Conservation (phyloP, 1,139 yeast genomes). For the Yamadazyma diddensiae region DNA sequence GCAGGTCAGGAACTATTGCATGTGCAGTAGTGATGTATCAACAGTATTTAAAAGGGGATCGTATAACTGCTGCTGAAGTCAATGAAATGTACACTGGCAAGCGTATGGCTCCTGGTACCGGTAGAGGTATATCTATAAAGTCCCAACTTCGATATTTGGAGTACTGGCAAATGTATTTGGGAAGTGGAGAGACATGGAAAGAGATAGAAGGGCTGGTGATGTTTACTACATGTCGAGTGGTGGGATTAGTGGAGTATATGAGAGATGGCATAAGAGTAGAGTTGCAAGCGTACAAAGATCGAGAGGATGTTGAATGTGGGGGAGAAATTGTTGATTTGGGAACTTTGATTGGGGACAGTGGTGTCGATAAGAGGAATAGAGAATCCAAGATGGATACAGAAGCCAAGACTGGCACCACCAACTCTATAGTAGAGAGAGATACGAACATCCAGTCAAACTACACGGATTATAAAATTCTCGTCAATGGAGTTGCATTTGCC, state of each 20-base stretch:
- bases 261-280: background rate
- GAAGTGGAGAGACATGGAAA: too few relatives aligned
- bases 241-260: slow-evolving; percentile 1
- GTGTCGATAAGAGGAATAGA: too few relatives aligned
- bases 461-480: slow-evolving; percentile 5
- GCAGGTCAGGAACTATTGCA: slow-evolving; percentile 77
- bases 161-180: slow-evolving; percentile 51
- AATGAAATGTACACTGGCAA: slow-evolving; percentile 49
- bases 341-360: too few relatives aligned
- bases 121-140: slow-evolving; percentile 66
- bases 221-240: slow-evolving; percentile 2
- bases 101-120: slow-evolving; percentile 58
- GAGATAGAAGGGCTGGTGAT: background rate
- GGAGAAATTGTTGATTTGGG: background rate
- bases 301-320: background rate
- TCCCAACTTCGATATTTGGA: slow-evolving; percentile 67
- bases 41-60: slow-evolving; percentile 16
- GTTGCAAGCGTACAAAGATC: slow-evolving; percentile 3
- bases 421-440: too few relatives aligned
- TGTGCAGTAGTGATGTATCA: slow-evolving; percentile 67
- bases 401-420: too few relatives aligned
- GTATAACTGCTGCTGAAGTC: slow-evolving; percentile 41
- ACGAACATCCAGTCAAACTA: too few relatives aligned
- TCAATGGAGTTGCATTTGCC: slow-evolving; percentile 13
- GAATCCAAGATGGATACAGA: too few relatives aligned